These are phyloP conservation scores for Phoma sp. DNA, from an alignment of 2,329 filamentous ascomycete species.

Conservation along the genomic window DNA sequence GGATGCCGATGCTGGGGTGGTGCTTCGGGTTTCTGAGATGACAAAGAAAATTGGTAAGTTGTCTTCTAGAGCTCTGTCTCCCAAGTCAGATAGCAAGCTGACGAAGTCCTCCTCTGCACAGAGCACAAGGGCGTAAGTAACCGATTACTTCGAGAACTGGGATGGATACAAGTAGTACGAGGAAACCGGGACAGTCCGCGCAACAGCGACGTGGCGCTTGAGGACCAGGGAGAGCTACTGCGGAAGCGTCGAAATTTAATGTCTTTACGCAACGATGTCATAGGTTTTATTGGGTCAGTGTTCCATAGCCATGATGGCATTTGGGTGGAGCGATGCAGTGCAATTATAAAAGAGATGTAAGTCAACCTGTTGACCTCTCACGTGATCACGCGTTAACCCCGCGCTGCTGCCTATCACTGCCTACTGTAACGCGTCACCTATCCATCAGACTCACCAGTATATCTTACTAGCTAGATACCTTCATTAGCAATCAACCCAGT, in stretches of 20 bases:
- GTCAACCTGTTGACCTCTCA: too few relatives aligned
- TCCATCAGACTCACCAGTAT: too few relatives aligned
- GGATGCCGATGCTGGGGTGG: neutral
- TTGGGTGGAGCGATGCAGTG: neutral
- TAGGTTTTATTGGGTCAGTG: neutral
- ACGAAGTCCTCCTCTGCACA: neutral
- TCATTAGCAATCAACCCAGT: too few relatives aligned
- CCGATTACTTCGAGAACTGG: neutral
- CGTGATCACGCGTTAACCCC: too few relatives aligned
- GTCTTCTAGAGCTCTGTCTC: too few relatives aligned
- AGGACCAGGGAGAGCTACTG: neutral
- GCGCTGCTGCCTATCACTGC: too few relatives aligned
- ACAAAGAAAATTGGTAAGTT: too few relatives aligned
- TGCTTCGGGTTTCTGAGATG: neutral
- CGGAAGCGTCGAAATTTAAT: neutral
- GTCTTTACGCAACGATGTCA: neutral
- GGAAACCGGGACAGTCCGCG: neutral
- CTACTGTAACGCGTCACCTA: too few relatives aligned
- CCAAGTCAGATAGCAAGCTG: too few relatives aligned
- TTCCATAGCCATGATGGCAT: neutral
- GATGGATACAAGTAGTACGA: neutral
- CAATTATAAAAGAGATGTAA: neutral
- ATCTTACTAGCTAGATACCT: too few relatives aligned
- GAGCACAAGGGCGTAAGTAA: neutral
- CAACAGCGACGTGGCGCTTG: neutral